Percentiles rank a stretch among this genome's conserved stretches.
phyloP scores from a whole-genome alignment of 225 moss, liverwort and hornwort genomes.

The Pleurozium schreberi region DNA sequence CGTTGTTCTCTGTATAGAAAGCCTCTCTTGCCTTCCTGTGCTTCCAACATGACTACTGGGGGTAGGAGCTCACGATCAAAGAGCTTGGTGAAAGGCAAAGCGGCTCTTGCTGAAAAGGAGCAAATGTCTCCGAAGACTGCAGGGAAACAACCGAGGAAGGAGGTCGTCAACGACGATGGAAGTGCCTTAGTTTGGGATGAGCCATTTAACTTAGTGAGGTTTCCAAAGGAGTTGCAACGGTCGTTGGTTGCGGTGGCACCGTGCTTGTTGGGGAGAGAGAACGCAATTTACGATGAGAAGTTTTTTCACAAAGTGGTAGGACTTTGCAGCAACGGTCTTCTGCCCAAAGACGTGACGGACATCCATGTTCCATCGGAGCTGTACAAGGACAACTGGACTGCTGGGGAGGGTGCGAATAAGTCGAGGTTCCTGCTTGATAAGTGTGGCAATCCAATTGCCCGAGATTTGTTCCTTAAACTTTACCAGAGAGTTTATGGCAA shows the following conservation, averaged over 20 bases:
- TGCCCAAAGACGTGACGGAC: no score
- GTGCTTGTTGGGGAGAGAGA: no score
- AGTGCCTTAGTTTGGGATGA: no score
- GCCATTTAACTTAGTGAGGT: background rate
- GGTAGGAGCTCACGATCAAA: background rate
- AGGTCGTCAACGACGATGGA: background rate
- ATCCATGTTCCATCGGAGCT: no score
- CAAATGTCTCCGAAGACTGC: accelerated
- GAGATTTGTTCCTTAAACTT: background rate
- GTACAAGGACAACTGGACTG: no score
- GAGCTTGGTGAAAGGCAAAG: background rate
- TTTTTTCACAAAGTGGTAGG: no score
- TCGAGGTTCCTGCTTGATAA: no score
- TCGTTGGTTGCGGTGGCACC: background rate
- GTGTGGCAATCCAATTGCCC: background rate
- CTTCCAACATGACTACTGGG: no score
- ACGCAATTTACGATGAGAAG: no score
- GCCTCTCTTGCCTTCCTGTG: no score
- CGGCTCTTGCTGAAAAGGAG: background rate
- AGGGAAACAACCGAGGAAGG: background rate
- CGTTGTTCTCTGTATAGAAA: no score
- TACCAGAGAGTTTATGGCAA: background rate
- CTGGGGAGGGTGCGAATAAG: no score
- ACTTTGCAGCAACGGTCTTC: background rate
- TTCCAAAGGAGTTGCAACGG: background rate